Percentiles rank a stretch among this genome's conserved stretches.
These are phyloP conservation scores for Davidsoniella australis DNA, from an alignment of 2,329 filamentous ascomycete genomes.

Conservation along the genomic window DNA sequence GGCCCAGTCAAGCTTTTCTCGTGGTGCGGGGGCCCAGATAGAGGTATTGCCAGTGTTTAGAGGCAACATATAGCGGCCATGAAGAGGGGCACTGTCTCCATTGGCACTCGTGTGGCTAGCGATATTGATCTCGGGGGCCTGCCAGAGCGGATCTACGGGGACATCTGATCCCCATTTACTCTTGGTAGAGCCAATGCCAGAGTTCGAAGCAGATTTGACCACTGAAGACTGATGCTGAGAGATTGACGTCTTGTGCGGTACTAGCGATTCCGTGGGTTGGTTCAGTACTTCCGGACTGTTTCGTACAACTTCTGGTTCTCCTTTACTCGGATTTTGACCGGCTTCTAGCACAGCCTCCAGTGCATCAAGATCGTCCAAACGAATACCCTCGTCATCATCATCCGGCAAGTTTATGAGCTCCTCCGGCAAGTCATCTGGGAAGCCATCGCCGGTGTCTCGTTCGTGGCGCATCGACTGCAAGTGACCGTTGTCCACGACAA, in stretches of 20 bases:
- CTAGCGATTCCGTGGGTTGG: not conserved
- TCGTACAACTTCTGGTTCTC: no score
- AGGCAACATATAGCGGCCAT: slow-evolving; percentile 21
- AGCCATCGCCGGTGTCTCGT: slow-evolving; percentile 28
- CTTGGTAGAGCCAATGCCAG: not conserved
- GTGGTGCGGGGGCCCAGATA: slow-evolving; percentile 20
- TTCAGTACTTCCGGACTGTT: not conserved
- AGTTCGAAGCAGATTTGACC: not conserved
- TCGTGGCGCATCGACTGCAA: slow-evolving; percentile 41
- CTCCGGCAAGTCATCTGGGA: slow-evolving; percentile 13
- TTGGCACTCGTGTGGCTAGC: slow-evolving; percentile 12
- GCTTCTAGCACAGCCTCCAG: slow-evolving; percentile 3
- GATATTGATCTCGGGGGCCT: slow-evolving; percentile 13
- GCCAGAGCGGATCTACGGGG: slow-evolving; percentile 11
- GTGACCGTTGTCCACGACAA: slow-evolving; percentile 87
- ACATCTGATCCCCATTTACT: slow-evolving; percentile 2
- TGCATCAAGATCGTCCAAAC: slow-evolving; percentile 18
- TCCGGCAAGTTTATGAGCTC: slow-evolving; percentile 14
- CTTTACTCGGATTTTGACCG: not conserved
- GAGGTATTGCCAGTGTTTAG: slow-evolving; percentile 19
- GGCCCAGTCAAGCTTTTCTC: slow-evolving; percentile 15
- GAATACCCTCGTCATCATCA: slow-evolving; percentile 21
- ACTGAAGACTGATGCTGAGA: not conserved
- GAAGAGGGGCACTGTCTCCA: slow-evolving; percentile 9
- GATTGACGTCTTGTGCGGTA: not conserved